Evolutionary conservation across 2,329 filamentous ascomycete genomes (phyloP), one percentile per base, ranked within the genome.

Genomic region (Geosmithia flava): DNA sequence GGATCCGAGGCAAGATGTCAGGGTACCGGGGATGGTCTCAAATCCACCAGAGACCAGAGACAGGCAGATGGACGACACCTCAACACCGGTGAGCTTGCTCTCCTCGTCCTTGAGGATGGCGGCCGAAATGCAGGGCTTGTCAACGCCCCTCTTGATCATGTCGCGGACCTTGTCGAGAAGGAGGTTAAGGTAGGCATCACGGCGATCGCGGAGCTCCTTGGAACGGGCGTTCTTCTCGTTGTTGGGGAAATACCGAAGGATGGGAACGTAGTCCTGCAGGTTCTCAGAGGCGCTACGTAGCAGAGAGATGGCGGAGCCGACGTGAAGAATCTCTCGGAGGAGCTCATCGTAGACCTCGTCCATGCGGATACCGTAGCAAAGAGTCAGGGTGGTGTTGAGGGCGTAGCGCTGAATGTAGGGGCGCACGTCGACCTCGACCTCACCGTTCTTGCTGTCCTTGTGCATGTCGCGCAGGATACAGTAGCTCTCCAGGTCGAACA

Each of bases 351-450:
- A 74, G 0, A 75, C 69, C 5, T 60, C 65, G 53, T 76, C 72
- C 72, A 77, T 76, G 37, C 86, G 78, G 55, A 83, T 79, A 5
- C 87, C 87, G 61, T 90, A 91, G 62, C 88, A 89, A 44, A 93
- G 71, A 0, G 84, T 89, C 53, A 90, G 65, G 7, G 80, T 84
- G 0, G 85, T 87, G 57, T 88, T 90, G 20, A 91, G 73, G 0
- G 85, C 84, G 51, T 83, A 88, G 0, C 84, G 75, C 56, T 87
- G 81, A 61, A 88, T 84, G 63, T 89, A 85, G 0, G 81, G 73
- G 7, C 78, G 79, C 0, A 85, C 85, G 52, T 90, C 82, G 33
- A 91, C 68, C 44, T 87, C 81, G 2, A 70, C 56, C 0, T 69
- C 67, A 1, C 85, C 86, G 11, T 74, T 68, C 40, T 78, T 68